These are phyloP conservation scores for Xylaria curta DNA, from an alignment of 495 filamentous ascomycete species.

Conservation along the genomic window DNA sequence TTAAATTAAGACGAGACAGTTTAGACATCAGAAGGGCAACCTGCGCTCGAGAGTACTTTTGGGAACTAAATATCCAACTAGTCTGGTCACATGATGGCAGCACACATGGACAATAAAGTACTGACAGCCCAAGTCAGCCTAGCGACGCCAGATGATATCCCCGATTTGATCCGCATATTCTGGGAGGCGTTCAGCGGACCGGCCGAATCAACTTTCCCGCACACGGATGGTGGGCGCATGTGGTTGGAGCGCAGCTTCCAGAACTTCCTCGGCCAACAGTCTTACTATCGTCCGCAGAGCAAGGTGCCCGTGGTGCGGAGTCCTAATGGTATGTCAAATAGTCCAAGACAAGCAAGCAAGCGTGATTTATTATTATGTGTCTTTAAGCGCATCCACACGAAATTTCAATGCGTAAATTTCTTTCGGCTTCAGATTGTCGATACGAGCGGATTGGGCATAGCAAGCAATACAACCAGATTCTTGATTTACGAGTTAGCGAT, in stretches of 20 bases:
- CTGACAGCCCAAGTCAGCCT: constrained; percentile 48
- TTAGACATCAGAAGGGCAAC: neutral
- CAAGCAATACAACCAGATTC: neutral
- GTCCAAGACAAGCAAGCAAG: neutral
- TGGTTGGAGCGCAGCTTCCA: constrained; percentile 41
- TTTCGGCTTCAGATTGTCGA: neutral
- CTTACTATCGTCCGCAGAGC: constrained; percentile 34
- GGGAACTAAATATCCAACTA: neutral
- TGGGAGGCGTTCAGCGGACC: constrained; percentile 41
- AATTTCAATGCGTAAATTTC: neutral
- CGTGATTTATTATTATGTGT: neutral
- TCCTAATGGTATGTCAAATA: constrained; percentile 30
- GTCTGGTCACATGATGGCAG: neutral
- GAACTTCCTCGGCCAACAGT: constrained; percentile 39
- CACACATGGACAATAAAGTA: neutral
- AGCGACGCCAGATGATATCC: constrained; percentile 36
- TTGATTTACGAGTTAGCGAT: neutral
- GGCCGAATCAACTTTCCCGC: constrained; percentile 36
- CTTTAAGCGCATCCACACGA: neutral
- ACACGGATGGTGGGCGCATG: constrained; percentile 36
- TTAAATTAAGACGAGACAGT: neutral
- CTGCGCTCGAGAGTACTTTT: neutral
- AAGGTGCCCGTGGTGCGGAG: constrained; percentile 38
- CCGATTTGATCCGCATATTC: constrained; percentile 39
- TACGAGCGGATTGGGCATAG: no score